Base-by-base conservation (phyloP, 768 basidiomycete species). In the Leccinum rimulosum region DNA sequence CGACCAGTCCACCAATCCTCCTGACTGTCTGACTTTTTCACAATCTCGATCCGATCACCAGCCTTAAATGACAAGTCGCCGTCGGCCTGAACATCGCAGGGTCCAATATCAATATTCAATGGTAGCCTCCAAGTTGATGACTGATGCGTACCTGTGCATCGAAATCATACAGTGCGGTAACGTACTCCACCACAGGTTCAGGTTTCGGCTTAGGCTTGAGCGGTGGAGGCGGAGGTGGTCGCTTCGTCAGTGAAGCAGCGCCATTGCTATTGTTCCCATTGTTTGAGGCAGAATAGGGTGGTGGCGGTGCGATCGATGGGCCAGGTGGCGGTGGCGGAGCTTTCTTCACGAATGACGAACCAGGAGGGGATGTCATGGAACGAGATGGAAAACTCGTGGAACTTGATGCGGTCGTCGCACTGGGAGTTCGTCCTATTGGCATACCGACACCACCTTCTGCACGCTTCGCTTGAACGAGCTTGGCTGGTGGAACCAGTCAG, bases 1-100 rank as follows among this genome's bases (percentile, higher is more conserved):
- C 84, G 82, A 7, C 96, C 95, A 28, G 95, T 97, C 96, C 96
- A 98, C 95, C 95, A 98, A 70, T 98, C 95, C 70, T 98, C 93
- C 28, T 87, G 70, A 67, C 86, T 95, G 7, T 82, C 83, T 17
- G 88, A 87, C 73, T 84, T 84, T 73, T 95, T 88, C 36, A 97
- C 81, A 55, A 98, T 78, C 75, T 96, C 93, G 72, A 98, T 98
- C 64, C 82, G 79, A 73, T 98, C 95, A 15, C 96, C 96, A 15
- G 85, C 84, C 61, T 80, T 85, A 78, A 98, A 98, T 1, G 88
- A 89, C 57, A 98, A 76, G 74, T 98, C 96, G 2, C 96, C 96
- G 0, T 91, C 93, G 43, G 95, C 91, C 85, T 91, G 63, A 52
- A 28, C n/a, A 22, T 54, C 5, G 15, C 6, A 36, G 43, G 36